Evolutionary conservation across 352 stramenopile genomes (phyloP).

Genomic region (Pythium scleroteichum): DNA sequence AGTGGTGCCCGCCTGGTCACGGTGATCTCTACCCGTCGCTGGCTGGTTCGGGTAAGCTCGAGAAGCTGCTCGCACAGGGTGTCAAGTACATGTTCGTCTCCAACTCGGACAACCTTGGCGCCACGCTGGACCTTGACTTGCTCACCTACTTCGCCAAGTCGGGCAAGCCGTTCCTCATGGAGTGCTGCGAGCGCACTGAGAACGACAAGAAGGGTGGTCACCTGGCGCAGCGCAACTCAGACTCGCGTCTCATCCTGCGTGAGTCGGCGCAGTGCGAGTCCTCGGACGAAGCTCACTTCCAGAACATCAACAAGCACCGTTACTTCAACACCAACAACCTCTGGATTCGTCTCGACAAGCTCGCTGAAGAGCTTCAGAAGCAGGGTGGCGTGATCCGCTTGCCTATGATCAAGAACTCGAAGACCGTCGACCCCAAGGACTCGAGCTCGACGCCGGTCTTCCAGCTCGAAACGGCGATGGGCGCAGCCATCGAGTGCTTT

Average conservation of each 20-base stretch:
- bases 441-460: conserved; percentile 82
- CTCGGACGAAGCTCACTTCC: conserved; percentile 77
- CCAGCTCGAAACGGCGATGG: conserved; percentile 87
- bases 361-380: conserved; percentile 75
- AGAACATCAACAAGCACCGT: conserved; percentile 87
- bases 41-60: conserved; percentile 80
- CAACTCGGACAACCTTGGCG: conserved; percentile 88
- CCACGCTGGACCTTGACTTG: conserved; percentile 79
- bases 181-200: conserved; percentile 97
- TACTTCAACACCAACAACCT: conserved; percentile 92
- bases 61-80: conserved; percentile 82
- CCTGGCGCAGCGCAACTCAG: conserved; percentile 90
- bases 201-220: conserved; percentile 99
- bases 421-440: conserved; percentile 89
- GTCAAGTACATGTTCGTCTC: conserved; percentile 92
- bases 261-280: conserved; percentile 89
- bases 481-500: conserved; percentile 87
- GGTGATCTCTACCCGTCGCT: conserved; percentile 86
- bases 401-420: conserved; percentile 89
- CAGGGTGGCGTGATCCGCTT: conserved; percentile 81
- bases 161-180: conserved; percentile 89
- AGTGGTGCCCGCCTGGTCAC: conserved; percentile 87
- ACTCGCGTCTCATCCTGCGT: conserved; percentile 95
- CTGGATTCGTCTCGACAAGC: conserved; percentile 88
- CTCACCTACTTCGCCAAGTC: conserved; percentile 91